Conservation (phyloP, 208 protist genomes). For the Novymonas esmeraldas region DNA sequence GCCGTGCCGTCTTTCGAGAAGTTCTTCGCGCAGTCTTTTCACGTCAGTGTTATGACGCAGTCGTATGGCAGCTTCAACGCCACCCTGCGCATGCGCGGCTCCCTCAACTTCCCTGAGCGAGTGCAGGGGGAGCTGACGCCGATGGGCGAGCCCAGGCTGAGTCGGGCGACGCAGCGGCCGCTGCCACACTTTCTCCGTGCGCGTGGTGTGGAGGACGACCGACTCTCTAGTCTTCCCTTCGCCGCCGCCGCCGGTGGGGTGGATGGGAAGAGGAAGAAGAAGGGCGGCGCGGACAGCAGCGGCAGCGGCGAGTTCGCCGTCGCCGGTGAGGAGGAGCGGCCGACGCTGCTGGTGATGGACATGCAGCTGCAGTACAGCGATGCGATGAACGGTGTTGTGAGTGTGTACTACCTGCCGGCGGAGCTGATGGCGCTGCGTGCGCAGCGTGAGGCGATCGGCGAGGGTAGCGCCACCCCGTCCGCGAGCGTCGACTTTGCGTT, state of each 20-base stretch:
- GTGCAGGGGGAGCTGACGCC: slow-evolving; percentile 75
- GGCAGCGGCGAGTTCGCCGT: not conserved
- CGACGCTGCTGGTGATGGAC: slow-evolving; percentile 62
- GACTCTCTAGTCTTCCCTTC: slow-evolving; percentile 17
- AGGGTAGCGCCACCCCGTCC: slow-evolving; percentile 30
- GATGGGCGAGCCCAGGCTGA: slow-evolving; percentile 33
- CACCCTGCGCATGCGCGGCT: slow-evolving; percentile 50
- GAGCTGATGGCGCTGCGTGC: slow-evolving; percentile 35
- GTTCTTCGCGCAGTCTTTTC: slow-evolving; percentile 65
- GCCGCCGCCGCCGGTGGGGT: not conserved
- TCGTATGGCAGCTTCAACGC: slow-evolving; percentile 77
- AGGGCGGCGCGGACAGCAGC: not conserved
- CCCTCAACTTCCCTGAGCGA: slow-evolving; percentile 64
- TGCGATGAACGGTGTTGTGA: slow-evolving; percentile 35
- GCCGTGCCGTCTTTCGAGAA: slow-evolving; percentile 44
- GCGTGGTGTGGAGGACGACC: slow-evolving; percentile 37
- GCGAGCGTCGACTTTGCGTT: slow-evolving; percentile 47
- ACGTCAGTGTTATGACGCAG: slow-evolving; percentile 70
- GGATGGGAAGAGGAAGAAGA: not conserved
- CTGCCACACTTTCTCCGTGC: slow-evolving; percentile 54
- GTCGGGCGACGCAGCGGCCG: slow-evolving; percentile 8
- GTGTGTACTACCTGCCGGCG: slow-evolving; percentile 52
- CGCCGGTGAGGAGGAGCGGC: slow-evolving; percentile 29
- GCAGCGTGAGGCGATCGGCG: slow-evolving; percentile 40
- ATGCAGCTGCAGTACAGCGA: slow-evolving; percentile 51